Conservation (phyloP, 2,329 filamentous ascomycete genomes). For the Pestalotiopsis sp. region DNA sequence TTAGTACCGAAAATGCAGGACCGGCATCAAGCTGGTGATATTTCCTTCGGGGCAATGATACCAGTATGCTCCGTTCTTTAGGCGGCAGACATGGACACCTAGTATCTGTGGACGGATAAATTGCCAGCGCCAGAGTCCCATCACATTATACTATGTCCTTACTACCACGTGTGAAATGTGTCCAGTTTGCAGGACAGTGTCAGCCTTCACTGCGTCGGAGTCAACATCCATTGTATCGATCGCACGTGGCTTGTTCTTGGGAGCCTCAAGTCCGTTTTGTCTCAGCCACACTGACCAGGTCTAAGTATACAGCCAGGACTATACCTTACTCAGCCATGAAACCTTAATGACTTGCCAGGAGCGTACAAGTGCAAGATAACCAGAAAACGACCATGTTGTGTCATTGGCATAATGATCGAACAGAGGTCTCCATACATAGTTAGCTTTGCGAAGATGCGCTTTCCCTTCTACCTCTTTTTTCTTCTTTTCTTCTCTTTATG, state of each 20-base stretch:
- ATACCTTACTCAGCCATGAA: not conserved
- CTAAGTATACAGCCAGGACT: no score
- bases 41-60: not conserved
- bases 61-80: not conserved
- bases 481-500: no score
- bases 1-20: not conserved
- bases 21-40: not conserved
- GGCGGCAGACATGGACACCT: not conserved
- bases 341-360: not conserved
- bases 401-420: no score
- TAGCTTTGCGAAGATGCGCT: no score
- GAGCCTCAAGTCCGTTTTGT: not conserved
- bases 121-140: not conserved
- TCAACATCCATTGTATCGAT: no score
- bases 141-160: not conserved
- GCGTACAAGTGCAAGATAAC: no score
- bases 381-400: no score
- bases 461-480: no score
- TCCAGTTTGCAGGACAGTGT: not conserved
- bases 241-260: not conserved
- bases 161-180: not conserved
- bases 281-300: not conserved
- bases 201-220: not conserved
- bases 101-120: not conserved
- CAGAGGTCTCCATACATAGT: no score